A percentile compares a stretch with the other conserved stretches of the same genome.
Evolutionary conservation across 345 rosid species (phyloP).

Genomic region (Physaria fendleri): DNA sequence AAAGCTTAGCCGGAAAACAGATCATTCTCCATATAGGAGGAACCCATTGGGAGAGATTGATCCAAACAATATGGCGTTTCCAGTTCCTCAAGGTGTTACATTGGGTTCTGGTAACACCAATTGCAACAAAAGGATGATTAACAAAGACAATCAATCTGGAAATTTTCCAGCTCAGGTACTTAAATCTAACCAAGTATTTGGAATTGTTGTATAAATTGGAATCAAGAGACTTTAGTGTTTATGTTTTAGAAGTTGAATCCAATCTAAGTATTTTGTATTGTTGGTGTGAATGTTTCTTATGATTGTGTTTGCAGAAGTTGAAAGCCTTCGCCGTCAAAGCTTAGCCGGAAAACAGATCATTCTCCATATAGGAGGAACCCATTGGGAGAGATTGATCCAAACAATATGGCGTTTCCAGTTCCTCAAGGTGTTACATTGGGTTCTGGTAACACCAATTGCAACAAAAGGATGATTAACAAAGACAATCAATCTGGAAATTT

Average conservation of each 20-base stretch:
- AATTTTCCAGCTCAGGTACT: constrained; percentile 34
- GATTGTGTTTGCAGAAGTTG: no score
- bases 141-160: constrained; percentile 24
- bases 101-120: constrained; percentile 12
- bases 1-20: constrained; percentile 73
- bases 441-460: constrained; percentile 17
- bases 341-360: constrained; percentile 79
- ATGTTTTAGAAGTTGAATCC: neutral
- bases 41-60: constrained; percentile 70
- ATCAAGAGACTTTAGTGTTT: neutral
- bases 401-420: constrained; percentile 39
- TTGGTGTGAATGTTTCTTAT: neutral
- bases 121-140: constrained; percentile 24
- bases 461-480: constrained; percentile 26
- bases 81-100: constrained; percentile 35
- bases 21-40: constrained; percentile 68
- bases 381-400: constrained; percentile 56
- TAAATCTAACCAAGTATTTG: neutral
- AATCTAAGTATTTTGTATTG: neutral
- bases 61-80: constrained; percentile 40
- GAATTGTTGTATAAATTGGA: neutral
- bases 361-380: constrained; percentile 79
- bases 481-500: constrained; percentile 22
- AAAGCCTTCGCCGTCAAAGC: constrained; percentile 42
- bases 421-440: constrained; percentile 29